Base-by-base conservation (phyloP, 1,284 basidiomycete genomes). In the Apiotrichum veenhuisii region DNA sequence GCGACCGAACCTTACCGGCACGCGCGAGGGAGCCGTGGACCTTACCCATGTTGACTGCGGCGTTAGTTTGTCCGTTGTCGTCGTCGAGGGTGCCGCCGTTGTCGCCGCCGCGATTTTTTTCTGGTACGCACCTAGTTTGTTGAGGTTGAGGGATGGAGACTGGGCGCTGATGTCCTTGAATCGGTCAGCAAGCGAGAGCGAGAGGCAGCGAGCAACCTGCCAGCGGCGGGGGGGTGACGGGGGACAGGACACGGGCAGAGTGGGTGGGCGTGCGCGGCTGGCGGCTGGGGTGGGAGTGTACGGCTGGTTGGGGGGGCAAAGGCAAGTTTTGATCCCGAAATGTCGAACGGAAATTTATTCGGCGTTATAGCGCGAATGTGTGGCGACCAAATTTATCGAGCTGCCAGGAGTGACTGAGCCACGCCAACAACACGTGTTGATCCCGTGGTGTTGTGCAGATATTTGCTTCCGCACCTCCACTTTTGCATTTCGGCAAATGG, bases 21-120 rank as follows among this genome's bases (percentile, higher is more conserved):
- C 95, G 94, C 81, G 94, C 94, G 82, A 98, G 92, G 78, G 94
- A 97, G 81, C 95, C 94, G 89, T 98, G 94, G 82, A 97, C 95
- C 77, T 82, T 82, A 73, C 81, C 81, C 81, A 81, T 82, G 50
- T 59, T 76, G 74, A 60, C 64, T 71, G 54, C 10, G 50, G 25
- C 17, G 17, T n/a, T 7, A 27, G 34, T 12, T 3, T 40, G 18
- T 37, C 14, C n/a, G 20, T 43, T 23, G 37, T 44, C 33, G 49
- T 20, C 40, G 55, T 40, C 49, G 49, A 8, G 40, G 59, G 36
- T 37, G 34, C n/a, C 18, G 41, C 7, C 27, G 30, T 44, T 34
- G 48, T 25, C 34, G 48, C 5, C 14, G 46, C 23, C 9, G 36
- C 25, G n/a, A n/a, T n/a, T n/a, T n/a, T 26, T 20, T 23, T 25